phyloP scores from a whole-genome alignment of 2,329 filamentous ascomycete genomes.

The Leptographium flavum region DNA sequence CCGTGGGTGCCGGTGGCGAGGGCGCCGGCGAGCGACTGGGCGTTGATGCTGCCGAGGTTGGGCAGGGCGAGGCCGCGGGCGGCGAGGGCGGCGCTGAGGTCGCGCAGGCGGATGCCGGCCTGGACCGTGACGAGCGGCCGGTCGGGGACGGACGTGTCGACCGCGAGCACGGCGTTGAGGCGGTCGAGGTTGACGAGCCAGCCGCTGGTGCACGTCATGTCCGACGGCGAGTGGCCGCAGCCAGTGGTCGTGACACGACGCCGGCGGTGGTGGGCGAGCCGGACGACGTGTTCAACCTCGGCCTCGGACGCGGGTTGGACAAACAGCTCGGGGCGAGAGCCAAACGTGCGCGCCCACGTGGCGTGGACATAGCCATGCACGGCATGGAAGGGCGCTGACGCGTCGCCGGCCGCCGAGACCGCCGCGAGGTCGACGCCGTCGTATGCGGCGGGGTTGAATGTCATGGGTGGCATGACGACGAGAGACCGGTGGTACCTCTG shows the following conservation, averaged over 20 bases:
- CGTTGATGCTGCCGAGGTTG: constrained; percentile 87
- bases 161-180: constrained; percentile 55
- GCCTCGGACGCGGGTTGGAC: constrained; percentile 65
- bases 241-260: constrained; percentile 77
- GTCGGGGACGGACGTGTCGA: constrained; percentile 32
- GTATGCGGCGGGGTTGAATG: constrained; percentile 9
- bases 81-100: constrained; percentile 61
- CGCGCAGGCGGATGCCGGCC: constrained; percentile 72
- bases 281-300: constrained; percentile 75
- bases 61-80: constrained; percentile 69
- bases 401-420: neutral
- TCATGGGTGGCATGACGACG: neutral
- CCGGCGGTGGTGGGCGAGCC: constrained; percentile 65
- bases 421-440: constrained; percentile 9
- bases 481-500: too few species aligned
- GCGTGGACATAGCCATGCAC: constrained; percentile 60
- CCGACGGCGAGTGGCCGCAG: constrained; percentile 81
- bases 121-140: constrained; percentile 54
- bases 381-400: constrained; percentile 58
- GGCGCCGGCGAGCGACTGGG: constrained; percentile 83
- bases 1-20: constrained; percentile 92
- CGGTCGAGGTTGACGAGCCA: constrained; percentile 93
- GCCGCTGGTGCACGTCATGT: constrained; percentile 80
- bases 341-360: constrained; percentile 92
- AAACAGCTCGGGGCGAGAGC: constrained; percentile 79